phyloP scores from a whole-genome alignment of 805 yeast species.

The Metschnikowia henanensis region DNA sequence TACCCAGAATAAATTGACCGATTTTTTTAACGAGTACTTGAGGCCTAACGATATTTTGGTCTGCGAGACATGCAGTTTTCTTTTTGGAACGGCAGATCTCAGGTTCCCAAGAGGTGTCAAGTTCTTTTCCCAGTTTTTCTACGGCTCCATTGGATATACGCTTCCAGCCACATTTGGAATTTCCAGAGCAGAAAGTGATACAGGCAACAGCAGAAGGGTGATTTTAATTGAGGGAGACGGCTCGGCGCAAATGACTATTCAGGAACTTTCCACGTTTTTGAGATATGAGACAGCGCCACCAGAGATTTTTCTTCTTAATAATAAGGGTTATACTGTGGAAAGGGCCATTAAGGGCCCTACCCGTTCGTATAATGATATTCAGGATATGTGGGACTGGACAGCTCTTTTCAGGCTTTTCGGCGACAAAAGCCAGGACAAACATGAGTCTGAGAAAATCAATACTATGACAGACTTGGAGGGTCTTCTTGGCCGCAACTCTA shows the following conservation, averaged over 20 bases:
- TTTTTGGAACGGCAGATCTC: conserved; percentile 72
- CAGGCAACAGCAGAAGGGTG: conserved; percentile 50
- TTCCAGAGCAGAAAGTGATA: conserved; percentile 66
- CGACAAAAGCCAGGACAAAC: conserved; percentile 27
- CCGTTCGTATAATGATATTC: conserved; percentile 77
- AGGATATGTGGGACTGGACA: conserved; percentile 81
- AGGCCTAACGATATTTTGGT: conserved; percentile 69
- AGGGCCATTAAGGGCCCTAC: conserved; percentile 78
- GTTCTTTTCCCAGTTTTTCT: conserved; percentile 69
- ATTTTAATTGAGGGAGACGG: conserved; percentile 88
- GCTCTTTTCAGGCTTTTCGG: conserved; percentile 68
- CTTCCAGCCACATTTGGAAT: conserved; percentile 85
- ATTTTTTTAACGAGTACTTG: conserved; percentile 36
- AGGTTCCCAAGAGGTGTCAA: conserved; percentile 55
- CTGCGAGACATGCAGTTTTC: conserved; percentile 80
- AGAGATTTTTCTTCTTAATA: conserved; percentile 72
- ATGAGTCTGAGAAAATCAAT: conserved; percentile 19
- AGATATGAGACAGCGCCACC: conserved; percentile 57
- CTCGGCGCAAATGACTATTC: conserved; percentile 90
- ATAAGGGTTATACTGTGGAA: conserved; percentile 88
- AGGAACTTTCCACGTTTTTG: conserved; percentile 69
- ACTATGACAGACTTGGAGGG: conserved; percentile 21
- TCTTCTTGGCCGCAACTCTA: conserved; percentile 14
- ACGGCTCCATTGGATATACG: conserved; percentile 85
- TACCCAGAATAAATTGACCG: conserved; percentile 35